These are phyloP conservation scores for Barbatosphaeria neglecta DNA, from an alignment of 495 filamentous ascomycete genomes.

Conservation along the genomic window DNA sequence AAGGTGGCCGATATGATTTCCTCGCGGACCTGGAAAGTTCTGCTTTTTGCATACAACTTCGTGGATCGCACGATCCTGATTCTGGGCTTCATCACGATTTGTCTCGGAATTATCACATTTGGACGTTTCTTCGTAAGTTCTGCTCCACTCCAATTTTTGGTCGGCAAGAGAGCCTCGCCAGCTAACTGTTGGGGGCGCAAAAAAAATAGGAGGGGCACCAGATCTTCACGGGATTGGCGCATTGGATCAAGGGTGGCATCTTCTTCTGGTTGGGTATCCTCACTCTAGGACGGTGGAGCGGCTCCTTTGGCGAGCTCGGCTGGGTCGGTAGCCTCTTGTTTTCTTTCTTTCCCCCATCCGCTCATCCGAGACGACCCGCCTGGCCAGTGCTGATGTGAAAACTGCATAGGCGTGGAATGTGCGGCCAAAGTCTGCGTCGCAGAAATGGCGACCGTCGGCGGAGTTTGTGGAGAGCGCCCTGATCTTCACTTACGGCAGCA, in stretches of 20 bases:
- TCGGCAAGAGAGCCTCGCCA: no score
- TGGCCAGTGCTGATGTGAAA: slow-evolving; percentile 2
- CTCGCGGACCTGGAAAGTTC: slow-evolving; percentile 27
- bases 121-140: slow-evolving; percentile 46
- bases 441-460: slow-evolving; percentile 58
- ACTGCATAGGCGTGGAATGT: slow-evolving; percentile 67
- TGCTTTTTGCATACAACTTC: slow-evolving; percentile 28
- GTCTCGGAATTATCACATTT: slow-evolving; percentile 47
- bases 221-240: slow-evolving; percentile 79
- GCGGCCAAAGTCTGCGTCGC: slow-evolving; percentile 52
- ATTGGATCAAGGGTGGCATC: slow-evolving; percentile 94
- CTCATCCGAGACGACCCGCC: no score
- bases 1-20: slow-evolving; percentile 26
- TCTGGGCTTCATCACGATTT: slow-evolving; percentile 45
- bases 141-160: not conserved
- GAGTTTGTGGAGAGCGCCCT: slow-evolving; percentile 83
- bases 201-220: slow-evolving; percentile 36
- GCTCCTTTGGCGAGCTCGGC: slow-evolving; percentile 80
- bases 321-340: slow-evolving; percentile 45
- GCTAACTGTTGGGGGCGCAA: not conserved
- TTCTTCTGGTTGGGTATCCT: slow-evolving; percentile 92
- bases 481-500: slow-evolving; percentile 79
- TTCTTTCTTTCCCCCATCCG: not conserved
- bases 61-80: slow-evolving; percentile 37
- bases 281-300: slow-evolving; percentile 81